These are phyloP conservation scores for Shiraia bambusicola DNA, from an alignment of 2,329 filamentous ascomycete species.

Conservation along the genomic window DNA sequence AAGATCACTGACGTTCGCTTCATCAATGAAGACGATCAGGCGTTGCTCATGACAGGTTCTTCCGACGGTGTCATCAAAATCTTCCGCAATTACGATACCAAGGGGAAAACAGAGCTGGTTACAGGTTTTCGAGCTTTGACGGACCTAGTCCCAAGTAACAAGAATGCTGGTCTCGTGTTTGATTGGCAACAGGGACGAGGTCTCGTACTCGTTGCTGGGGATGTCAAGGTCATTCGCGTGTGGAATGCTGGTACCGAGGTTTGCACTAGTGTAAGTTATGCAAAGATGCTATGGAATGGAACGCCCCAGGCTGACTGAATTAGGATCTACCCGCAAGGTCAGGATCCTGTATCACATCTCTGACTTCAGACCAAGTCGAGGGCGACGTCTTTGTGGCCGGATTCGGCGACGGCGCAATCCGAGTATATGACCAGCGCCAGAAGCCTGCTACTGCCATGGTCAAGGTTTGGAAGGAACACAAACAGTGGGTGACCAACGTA, in stretches of 20 bases:
- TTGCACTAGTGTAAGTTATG: constrained; percentile 67
- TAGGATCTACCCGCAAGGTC: constrained; percentile 90
- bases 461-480: constrained; percentile 93
- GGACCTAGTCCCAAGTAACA: constrained; percentile 89
- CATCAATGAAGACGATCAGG: constrained; percentile 97
- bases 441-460: constrained; percentile 89
- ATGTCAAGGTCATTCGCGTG: constrained; percentile 91
- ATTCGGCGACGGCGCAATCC: constrained; percentile 91
- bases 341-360: constrained; percentile 89
- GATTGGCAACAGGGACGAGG: constrained; percentile 99
- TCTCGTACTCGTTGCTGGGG: constrained; percentile 89
- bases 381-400: constrained; percentile 95
- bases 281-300: background rate
- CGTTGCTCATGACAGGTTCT: constrained; percentile 89
- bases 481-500: constrained; percentile 92
- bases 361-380: constrained; percentile 97
- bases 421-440: constrained; percentile 88
- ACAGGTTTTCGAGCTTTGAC: constrained; percentile 90
- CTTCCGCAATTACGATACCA: constrained; percentile 86
- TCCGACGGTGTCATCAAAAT: constrained; percentile 93
- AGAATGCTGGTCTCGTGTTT: constrained; percentile 93
- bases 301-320: constrained; percentile 11
- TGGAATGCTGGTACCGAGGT: constrained; percentile 96
- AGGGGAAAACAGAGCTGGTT: constrained; percentile 76
- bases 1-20: constrained; percentile 94